Evolutionary conservation across 106 monocot species (phyloP).

Genomic region (Allium cepa): DNA sequence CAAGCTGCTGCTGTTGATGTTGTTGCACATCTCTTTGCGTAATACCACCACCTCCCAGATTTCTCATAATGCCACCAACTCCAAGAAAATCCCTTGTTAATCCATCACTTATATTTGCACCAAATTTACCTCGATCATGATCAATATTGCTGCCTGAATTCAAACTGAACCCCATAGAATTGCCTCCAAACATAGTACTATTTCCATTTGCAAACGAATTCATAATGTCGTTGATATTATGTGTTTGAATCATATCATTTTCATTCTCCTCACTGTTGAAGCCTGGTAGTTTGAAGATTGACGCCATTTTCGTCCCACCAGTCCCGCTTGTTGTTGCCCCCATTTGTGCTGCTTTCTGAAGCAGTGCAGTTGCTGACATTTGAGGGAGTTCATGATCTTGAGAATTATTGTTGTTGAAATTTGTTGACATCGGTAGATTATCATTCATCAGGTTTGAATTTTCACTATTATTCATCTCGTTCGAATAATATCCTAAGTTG

Average conservation of each 20-base stretch:
- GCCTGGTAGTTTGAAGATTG: too few relatives aligned
- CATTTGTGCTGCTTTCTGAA: slow-evolving; percentile 50
- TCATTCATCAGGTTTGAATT: slow-evolving; percentile 32
- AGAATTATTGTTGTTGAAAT: slow-evolving; percentile 20
- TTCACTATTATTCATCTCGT: slow-evolving; percentile 14
- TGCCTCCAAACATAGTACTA: slow-evolving; percentile 19
- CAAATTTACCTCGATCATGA: slow-evolving; percentile 42
- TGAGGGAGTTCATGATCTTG: slow-evolving; percentile 52
- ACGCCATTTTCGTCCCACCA: too few relatives aligned
- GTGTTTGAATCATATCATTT: too few relatives aligned
- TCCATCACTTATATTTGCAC: slow-evolving; percentile 23
- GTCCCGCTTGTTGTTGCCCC: slow-evolving; percentile 22
- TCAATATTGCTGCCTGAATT: slow-evolving; percentile 19
- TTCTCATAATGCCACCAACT: slow-evolving; percentile 49
- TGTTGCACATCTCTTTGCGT: not conserved
- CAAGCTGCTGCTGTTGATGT: too few relatives aligned
- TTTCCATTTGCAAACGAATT: slow-evolving; percentile 51
- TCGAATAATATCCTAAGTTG: slow-evolving; percentile 60
- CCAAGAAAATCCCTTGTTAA: slow-evolving; percentile 82
- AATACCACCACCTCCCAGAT: slow-evolving; percentile 13
- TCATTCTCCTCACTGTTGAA: too few relatives aligned
- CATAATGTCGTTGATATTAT: slow-evolving; percentile 62
- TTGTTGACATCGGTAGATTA: slow-evolving; percentile 9
- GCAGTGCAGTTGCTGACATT: slow-evolving; percentile 74
- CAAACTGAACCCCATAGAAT: slow-evolving; percentile 8